phyloP scores from a whole-genome alignment of 768 basidiomycete species.

The Podaxis mareebaensis region DNA sequence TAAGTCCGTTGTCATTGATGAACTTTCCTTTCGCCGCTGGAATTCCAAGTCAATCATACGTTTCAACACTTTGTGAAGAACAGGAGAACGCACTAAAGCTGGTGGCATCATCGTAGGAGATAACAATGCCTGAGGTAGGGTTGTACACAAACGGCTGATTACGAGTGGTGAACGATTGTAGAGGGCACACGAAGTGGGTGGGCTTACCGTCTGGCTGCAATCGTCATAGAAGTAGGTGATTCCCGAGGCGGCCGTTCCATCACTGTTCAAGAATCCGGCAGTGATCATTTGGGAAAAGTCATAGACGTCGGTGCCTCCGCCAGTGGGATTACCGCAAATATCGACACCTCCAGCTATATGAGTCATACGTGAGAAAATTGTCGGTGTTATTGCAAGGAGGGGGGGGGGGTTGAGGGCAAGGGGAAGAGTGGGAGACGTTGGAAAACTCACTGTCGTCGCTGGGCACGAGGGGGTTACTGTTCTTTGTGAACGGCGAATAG shows the following conservation, averaged over 20 bases:
- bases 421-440: no score
- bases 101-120: conserved; percentile 66
- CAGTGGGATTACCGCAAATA: conserved; percentile 44
- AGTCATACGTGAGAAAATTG: neutral
- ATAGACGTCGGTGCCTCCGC: conserved; percentile 47
- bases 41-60: conserved; percentile 4
- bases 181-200: no score
- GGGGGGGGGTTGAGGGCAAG: neutral
- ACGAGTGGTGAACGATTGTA: neutral
- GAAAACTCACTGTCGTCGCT: conserved; percentile 3
- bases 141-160: conserved; percentile 70
- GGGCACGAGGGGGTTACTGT: conserved; percentile 37
- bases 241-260: conserved; percentile 46
- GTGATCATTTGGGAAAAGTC: conserved; percentile 63
- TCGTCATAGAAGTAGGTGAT: conserved; percentile 60
- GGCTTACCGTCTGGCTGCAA: conserved; percentile 73
- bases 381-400: neutral
- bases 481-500: conserved; percentile 48
- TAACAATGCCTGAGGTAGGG: conserved; percentile 48
- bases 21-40: conserved; percentile 58
- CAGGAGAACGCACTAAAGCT: conserved; percentile 47
- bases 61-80: neutral
- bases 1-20: conserved; percentile 51
- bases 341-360: conserved; percentile 30
- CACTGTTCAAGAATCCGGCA: conserved; percentile 49